Conservation (phyloP, 2,329 filamentous ascomycete genomes). For the Nannizziopsis barbatae region DNA sequence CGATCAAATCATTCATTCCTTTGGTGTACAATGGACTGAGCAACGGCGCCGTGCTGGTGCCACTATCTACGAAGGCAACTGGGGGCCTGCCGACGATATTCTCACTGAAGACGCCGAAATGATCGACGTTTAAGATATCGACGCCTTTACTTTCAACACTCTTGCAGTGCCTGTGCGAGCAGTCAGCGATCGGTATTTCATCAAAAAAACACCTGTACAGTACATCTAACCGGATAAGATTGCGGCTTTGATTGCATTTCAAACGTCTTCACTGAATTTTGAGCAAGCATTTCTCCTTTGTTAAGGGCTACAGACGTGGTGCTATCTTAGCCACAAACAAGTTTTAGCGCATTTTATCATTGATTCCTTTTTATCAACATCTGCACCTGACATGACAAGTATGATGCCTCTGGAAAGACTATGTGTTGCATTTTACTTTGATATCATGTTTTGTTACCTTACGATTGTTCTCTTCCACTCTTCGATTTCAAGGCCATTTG, state of each 20-base stretch:
- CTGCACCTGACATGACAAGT: constrained; percentile 2
- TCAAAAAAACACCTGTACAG: background rate
- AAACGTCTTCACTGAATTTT: constrained; percentile 6
- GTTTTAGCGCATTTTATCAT: constrained; percentile 7
- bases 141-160: background rate
- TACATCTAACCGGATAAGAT: constrained; percentile 9
- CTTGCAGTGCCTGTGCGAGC: background rate
- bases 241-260: constrained; percentile 6
- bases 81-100: constrained; percentile 65
- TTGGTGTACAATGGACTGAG: constrained; percentile 70
- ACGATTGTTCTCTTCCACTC: constrained; percentile 1
- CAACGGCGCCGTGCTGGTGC: constrained; percentile 69
- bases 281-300: constrained; percentile 8
- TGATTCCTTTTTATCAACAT: background rate
- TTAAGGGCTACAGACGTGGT: background rate
- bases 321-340: background rate
- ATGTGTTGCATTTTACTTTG: constrained; percentile 3
- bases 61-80: constrained; percentile 93
- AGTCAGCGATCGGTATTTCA: background rate
- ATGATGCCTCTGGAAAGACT: background rate
- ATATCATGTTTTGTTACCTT: constrained; percentile 7
- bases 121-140: constrained; percentile 44
- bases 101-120: constrained; percentile 50
- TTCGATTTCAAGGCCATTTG: background rate
- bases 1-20: constrained; percentile 58